Evolutionary conservation across 2,329 filamentous ascomycete species (phyloP).

Genomic region (Coniochaeta sp.): DNA sequence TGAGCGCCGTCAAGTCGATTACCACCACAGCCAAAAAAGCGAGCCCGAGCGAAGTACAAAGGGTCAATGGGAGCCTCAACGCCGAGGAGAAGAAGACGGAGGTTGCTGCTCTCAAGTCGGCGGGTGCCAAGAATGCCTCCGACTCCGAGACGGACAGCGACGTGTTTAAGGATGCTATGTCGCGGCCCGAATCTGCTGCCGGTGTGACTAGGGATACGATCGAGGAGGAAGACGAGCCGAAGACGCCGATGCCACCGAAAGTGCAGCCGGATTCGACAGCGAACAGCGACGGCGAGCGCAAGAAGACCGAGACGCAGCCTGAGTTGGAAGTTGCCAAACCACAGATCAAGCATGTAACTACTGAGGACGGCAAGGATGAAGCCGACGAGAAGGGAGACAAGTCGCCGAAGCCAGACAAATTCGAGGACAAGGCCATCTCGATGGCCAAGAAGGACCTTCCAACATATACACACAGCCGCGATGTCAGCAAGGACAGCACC

Average conservation of each 20-base stretch:
- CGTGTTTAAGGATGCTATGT: slow-evolving; percentile 20
- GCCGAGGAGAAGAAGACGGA: background rate
- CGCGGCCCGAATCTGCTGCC: slow-evolving; percentile 2
- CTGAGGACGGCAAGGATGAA: background rate
- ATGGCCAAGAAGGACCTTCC: slow-evolving; percentile 13
- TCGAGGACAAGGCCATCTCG: slow-evolving; percentile 13
- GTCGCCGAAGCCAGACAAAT: slow-evolving; percentile 16
- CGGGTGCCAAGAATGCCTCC: slow-evolving; percentile 4
- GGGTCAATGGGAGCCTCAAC: background rate
- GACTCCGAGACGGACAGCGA: slow-evolving; percentile 17
- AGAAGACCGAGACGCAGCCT: background rate
- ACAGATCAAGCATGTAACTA: background rate
- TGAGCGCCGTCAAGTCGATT: background rate
- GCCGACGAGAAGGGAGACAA: background rate
- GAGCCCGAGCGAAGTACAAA: background rate
- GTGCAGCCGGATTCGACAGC: background rate
- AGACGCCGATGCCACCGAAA: background rate
- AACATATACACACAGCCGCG: slow-evolving; percentile 25
- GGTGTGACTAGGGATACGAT: background rate
- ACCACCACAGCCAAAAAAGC: background rate
- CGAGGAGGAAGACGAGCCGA: background rate
- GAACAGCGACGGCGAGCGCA: background rate
- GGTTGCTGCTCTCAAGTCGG: background rate
- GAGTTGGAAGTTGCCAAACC: background rate
- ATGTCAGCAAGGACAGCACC: slow-evolving; percentile 30